Conservation (phyloP, 129 eudicot species). For the Pulicaria dysenterica region DNA sequence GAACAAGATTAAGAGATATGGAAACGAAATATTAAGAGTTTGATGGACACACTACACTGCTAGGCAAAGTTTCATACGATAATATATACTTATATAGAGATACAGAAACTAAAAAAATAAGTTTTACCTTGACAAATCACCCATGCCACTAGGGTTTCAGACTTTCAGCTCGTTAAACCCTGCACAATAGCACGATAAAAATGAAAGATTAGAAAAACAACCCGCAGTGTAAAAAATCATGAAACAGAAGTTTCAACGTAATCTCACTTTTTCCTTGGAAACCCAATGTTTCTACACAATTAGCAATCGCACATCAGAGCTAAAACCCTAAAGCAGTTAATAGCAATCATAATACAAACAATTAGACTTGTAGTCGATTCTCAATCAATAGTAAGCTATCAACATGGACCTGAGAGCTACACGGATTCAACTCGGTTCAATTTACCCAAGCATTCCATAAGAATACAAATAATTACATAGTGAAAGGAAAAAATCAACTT, state of each 20-base stretch:
- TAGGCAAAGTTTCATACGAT: neutral
- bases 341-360: neutral
- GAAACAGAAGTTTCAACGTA: conserved; percentile 12
- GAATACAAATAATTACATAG: neutral
- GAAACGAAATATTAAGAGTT: no score
- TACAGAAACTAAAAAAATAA: neutral
- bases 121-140: conserved; percentile 47
- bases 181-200: conserved; percentile 22
- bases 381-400: neutral
- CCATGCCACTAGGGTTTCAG: conserved; percentile 37
- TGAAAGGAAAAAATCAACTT: neutral
- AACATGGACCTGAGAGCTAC: conserved; percentile 3
- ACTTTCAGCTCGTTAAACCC: conserved; percentile 39
- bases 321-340: conserved; percentile 30
- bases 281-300: neutral
- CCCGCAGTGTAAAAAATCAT: neutral
- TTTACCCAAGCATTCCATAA: neutral
- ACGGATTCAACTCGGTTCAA: conserved; percentile 12
- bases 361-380: neutral
- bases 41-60: neutral
- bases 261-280: neutral
- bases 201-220: conserved; percentile 14
- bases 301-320: neutral
- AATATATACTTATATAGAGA: neutral
- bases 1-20: neutral